Conservation (phyloP, 1,284 basidiomycete species). For the Boletus holoroseus region DNA sequence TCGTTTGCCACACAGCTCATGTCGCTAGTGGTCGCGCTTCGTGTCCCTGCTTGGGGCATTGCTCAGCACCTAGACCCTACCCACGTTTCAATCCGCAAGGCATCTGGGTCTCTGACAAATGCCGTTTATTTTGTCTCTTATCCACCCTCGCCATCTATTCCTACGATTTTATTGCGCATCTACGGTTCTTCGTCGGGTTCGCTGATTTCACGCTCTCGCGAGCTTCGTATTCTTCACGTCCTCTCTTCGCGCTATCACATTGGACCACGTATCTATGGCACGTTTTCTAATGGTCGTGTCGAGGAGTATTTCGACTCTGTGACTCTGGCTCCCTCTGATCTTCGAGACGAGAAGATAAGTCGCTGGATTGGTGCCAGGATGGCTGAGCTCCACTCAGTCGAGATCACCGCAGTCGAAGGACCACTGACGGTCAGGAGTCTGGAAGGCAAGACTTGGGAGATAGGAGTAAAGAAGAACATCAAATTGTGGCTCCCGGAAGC, state of each 20-base stretch:
- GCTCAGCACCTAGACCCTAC: slow-evolving; percentile 41
- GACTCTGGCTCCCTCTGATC: slow-evolving; percentile 69
- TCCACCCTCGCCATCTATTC: slow-evolving; percentile 44
- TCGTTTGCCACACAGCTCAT: slow-evolving; percentile 58
- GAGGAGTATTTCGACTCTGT: slow-evolving; percentile 91
- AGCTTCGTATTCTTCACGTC: slow-evolving; percentile 81
- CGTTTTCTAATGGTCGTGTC: slow-evolving; percentile 87
- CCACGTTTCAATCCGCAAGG: slow-evolving; percentile 64
- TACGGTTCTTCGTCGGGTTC: slow-evolving; percentile 83
- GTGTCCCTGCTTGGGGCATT: slow-evolving; percentile 54
- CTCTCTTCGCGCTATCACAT: slow-evolving; percentile 83
- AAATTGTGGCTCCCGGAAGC: slow-evolving; percentile 59
- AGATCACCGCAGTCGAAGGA: slow-evolving; percentile 62
- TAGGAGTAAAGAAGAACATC: slow-evolving; percentile 57
- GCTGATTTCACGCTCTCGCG: slow-evolving; percentile 79
- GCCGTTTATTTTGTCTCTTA: slow-evolving; percentile 89
- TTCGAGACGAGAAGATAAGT: slow-evolving; percentile 71
- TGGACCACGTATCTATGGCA: slow-evolving; percentile 88
- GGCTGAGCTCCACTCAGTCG: slow-evolving; percentile 90
- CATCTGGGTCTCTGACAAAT: slow-evolving; percentile 90
- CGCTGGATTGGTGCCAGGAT: slow-evolving; percentile 84
- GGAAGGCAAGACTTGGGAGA: slow-evolving; percentile 51
- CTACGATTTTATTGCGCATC: slow-evolving; percentile 78
- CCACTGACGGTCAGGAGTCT: slow-evolving; percentile 35
- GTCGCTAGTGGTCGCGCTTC: slow-evolving; percentile 49